These are phyloP conservation scores for Phylloporus sp. DNA, from an alignment of 768 basidiomycete genomes.

Conservation along the genomic window DNA sequence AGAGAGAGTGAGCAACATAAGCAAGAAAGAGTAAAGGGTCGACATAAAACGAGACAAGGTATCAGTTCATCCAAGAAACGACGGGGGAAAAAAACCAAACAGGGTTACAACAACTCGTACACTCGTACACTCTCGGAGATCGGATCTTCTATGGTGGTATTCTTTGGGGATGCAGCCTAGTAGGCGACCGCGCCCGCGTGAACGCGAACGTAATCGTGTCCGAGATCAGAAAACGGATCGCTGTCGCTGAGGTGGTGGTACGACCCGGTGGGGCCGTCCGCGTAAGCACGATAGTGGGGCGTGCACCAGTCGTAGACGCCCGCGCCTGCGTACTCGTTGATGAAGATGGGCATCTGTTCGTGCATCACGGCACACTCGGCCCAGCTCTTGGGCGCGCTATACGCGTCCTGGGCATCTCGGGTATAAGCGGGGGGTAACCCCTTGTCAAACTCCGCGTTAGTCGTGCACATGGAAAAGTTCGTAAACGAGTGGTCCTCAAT, in stretches of 20 bases:
- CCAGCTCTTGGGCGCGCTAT: conserved; percentile 27
- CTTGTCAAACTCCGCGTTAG: conserved; percentile 9
- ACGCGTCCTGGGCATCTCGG: conserved; percentile 16
- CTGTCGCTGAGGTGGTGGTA: conserved; percentile 9
- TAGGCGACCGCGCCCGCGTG: conserved; percentile 17
- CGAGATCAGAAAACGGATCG: conserved; percentile 9
- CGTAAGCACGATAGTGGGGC: conserved; percentile 14
- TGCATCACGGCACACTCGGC: conserved; percentile 16
- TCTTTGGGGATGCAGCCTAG: conserved; percentile 3
- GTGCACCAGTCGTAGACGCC: conserved; percentile 25
- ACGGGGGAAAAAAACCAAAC: too few relatives aligned
- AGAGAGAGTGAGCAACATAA: too few relatives aligned
- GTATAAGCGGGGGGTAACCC: conserved; percentile 9
- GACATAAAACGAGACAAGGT: too few relatives aligned
- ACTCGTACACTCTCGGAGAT: too few relatives aligned
- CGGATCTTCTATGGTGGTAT: neutral
- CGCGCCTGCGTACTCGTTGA: conserved; percentile 24
- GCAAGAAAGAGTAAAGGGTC: too few relatives aligned
- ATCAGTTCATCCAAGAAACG: too few relatives aligned
- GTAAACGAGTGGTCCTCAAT: conserved; percentile 21
- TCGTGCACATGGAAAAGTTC: conserved; percentile 15
- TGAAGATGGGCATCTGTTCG: conserved; percentile 25
- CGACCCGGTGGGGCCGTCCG: neutral
- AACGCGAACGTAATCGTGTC: conserved; percentile 14
- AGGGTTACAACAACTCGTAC: too few relatives aligned